Percentiles rank a stretch among this genome's conserved stretches.
Conservation (phyloP, 2,329 filamentous ascomycete species). For the Colletotrichum phormii region DNA sequence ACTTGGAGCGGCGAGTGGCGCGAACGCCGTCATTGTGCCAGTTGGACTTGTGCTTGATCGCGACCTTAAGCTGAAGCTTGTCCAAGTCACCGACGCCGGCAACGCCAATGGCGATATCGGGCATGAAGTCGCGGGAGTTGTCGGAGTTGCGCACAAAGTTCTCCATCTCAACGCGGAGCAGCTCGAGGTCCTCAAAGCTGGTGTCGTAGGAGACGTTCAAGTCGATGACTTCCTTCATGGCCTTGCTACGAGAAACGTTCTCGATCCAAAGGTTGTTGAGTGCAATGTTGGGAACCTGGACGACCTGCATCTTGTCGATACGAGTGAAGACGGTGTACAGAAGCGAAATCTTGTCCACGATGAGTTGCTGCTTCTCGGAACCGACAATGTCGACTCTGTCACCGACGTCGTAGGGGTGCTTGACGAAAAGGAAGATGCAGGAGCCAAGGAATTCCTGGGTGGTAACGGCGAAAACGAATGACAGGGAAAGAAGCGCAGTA, state of each 20-base stretch:
- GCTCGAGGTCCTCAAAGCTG: constrained; percentile 87
- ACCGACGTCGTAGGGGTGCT: constrained; percentile 96
- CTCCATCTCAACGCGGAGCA: constrained; percentile 86
- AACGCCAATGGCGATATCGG: constrained; percentile 83
- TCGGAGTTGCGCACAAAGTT: constrained; percentile 85
- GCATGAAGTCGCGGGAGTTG: constrained; percentile 91
- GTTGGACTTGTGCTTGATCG: constrained; percentile 92
- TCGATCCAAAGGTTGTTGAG: constrained; percentile 96
- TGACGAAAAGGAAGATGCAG: constrained; percentile 98
- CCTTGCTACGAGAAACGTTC: constrained; percentile 89
- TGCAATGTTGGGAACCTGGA: constrained; percentile 87
- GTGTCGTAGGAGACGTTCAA: constrained; percentile 89
- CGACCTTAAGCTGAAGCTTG: constrained; percentile 85
- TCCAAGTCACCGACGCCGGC: constrained; percentile 85
- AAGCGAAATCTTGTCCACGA: constrained; percentile 94
- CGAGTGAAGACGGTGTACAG: constrained; percentile 89
- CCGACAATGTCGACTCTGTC: constrained; percentile 87
- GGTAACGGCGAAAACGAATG: constrained; percentile 93
- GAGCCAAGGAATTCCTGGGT: constrained; percentile 96
- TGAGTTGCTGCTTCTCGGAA: constrained; percentile 69
- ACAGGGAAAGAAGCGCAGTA: constrained; percentile 92
- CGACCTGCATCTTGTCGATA: constrained; percentile 82
- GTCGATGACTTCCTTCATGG: constrained; percentile 88
- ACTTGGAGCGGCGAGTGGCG: constrained; percentile 87
- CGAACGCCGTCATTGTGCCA: constrained; percentile 90